Evolutionary conservation across 768 basidiomycete genomes (phyloP).

Genomic region (Termitomyces sp.): DNA sequence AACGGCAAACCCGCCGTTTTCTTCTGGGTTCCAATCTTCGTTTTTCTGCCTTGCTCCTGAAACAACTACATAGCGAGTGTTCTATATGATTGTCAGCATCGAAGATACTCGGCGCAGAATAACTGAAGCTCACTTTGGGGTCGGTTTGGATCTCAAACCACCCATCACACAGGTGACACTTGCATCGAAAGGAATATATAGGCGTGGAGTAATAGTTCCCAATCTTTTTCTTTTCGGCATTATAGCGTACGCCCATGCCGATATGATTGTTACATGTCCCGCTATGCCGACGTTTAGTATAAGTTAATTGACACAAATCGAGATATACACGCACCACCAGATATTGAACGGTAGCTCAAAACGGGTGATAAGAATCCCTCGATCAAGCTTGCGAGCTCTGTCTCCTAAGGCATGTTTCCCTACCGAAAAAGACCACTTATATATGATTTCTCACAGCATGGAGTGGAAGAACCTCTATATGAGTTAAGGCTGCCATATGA

Average conservation of each 20-base stretch:
- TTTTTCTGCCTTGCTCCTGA: constrained; percentile 94
- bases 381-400: constrained; percentile 91
- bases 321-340: constrained; percentile 67
- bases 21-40: constrained; percentile 95
- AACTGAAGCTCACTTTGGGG: constrained; percentile 63
- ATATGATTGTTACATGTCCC: constrained; percentile 95
- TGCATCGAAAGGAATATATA: constrained; percentile 93
- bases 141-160: constrained; percentile 99
- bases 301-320: background rate
- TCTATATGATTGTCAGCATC: constrained; percentile 40
- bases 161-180: constrained; percentile 93
- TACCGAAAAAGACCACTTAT: constrained; percentile 20
- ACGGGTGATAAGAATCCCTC: constrained; percentile 92
- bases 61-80: constrained; percentile 89
- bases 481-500: constrained; percentile 67
- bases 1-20: constrained; percentile 88
- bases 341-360: constrained; percentile 97
- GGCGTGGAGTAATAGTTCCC: constrained; percentile 94
- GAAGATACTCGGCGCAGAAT: background rate
- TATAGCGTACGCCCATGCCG: constrained; percentile 99
- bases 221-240: constrained; percentile 97
- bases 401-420: constrained; percentile 94
- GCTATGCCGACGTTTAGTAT: constrained; percentile 43
- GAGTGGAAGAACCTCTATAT: constrained; percentile 47
- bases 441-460: constrained; percentile 6